Percentiles rank a stretch among this genome's conserved stretches.
These are phyloP conservation scores for Scedosporium aurantiacum DNA, from an alignment of 2,329 filamentous ascomycete species.

Conservation along the genomic window DNA sequence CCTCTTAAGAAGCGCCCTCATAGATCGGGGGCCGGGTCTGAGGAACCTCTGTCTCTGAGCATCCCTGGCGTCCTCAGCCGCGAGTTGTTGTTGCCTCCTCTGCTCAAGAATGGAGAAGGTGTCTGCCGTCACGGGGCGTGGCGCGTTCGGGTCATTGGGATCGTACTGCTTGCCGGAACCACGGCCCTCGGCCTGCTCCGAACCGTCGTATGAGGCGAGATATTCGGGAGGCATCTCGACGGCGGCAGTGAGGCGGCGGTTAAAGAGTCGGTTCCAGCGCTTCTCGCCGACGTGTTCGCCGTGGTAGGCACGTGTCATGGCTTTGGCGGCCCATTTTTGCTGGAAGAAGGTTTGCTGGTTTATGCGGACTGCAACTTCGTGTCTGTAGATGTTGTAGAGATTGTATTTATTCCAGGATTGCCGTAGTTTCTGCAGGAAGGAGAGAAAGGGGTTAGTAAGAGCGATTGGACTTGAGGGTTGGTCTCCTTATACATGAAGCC, in stretches of 20 bases:
- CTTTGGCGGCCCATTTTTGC: conserved; percentile 94
- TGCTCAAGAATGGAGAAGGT: conserved; percentile 12
- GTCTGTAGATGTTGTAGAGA: conserved; percentile 70
- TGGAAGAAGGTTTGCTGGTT: conserved; percentile 68
- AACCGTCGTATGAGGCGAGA: conserved; percentile 71
- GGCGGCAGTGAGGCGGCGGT: conserved; percentile 66
- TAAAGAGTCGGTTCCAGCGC: conserved; percentile 92
- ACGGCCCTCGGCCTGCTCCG: conserved; percentile 70
- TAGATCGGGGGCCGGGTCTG: conserved; percentile 15
- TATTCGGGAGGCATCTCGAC: conserved; percentile 75
- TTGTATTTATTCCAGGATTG: conserved; percentile 98
- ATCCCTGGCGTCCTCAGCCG: conserved; percentile 4
- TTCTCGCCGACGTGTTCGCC: conserved; percentile 89
- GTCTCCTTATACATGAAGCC: neutral
- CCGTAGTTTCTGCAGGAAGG: conserved; percentile 62
- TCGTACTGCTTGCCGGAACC: conserved; percentile 54
- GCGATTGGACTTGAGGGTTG: neutral
- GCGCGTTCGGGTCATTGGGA: conserved; percentile 10
- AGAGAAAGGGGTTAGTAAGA: conserved; percentile 2
- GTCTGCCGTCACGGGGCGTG: conserved; percentile 13
- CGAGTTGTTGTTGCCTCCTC: conserved; percentile 7
- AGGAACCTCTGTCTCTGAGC: conserved; percentile 5
- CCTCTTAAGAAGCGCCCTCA: conserved; percentile 21
- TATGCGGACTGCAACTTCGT: conserved; percentile 22
- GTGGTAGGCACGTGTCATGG: conserved; percentile 75